Base-by-base conservation (phyloP, 176 grass and related monocot genomes). In the Triticum timopheevii region DNA sequence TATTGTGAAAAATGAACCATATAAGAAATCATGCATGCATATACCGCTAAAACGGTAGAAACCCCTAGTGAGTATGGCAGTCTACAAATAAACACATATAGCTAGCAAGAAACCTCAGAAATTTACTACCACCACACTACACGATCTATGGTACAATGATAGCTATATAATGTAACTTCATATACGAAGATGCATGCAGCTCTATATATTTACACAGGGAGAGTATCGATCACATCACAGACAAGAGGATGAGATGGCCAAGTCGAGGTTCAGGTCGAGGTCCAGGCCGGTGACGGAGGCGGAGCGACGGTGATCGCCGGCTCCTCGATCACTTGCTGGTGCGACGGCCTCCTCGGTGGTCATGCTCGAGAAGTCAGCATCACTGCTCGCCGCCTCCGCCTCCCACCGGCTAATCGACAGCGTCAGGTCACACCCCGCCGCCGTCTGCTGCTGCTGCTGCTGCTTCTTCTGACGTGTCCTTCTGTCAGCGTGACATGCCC, bases 161-260 rank as follows among this genome's bases (percentile, higher is more conserved):
- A 44, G 45, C 45, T 13, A 47, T 13, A 13, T 47, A 47, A 45
- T 13, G 44, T 45, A 47, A 47, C 0, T 47, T 47, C 13, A 47
- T 47, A 47, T 40, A 47, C 45, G 15, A 47, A 47, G 45, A 47
- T 47, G 45, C 45, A 47, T 59, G 25, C 20, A 73, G n/a, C 16
- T 59, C 16, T 73, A 45, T n/a, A 35, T 36, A 34, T 33, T 23
- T 73, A 45, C 70, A 85, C 8, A 61, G 22, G 61, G 22, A 47
- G 9, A 17, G 11, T 3, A 59, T 91, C 25, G 36, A 73, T 73
- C n/a, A 73, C n/a, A 39, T 73, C 87, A 95, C 34, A 84, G 78
- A 80, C 93, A 93, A 35, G 90, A 92, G 7, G 88, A 89, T 38
- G 93, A 95, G 39, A 95, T 84, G 75, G 83, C 88, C n/a, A 93